Evolutionary conservation across 2,329 filamentous ascomycete genomes (phyloP).

Genomic region (Ophiognomonia clavigignenti-juglandacearum): DNA sequence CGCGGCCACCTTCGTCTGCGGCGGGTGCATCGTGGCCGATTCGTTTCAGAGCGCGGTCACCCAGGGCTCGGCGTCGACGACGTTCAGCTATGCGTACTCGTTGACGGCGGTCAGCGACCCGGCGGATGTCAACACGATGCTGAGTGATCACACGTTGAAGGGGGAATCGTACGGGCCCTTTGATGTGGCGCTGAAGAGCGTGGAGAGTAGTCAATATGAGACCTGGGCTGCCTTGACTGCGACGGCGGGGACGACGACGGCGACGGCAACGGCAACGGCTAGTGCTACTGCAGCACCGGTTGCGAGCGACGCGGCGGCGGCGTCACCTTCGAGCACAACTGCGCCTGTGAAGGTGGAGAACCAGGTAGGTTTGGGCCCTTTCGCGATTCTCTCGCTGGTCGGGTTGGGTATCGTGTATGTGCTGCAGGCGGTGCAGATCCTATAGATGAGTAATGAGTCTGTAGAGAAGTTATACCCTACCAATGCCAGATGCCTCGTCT

Average conservation of each 20-base stretch:
- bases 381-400: slow-evolving; percentile 1
- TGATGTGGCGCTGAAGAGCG: slow-evolving; percentile 9
- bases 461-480: neutral
- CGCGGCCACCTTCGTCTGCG: slow-evolving; percentile 50
- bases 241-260: slow-evolving; percentile 1
- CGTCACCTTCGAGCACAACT: neutral
- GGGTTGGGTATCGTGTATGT: slow-evolving; percentile 12
- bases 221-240: slow-evolving; percentile 11
- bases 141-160: slow-evolving; percentile 16
- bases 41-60: slow-evolving; percentile 9
- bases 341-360: neutral
- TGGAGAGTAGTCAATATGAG: slow-evolving; percentile 10
- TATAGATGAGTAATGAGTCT: slow-evolving; percentile 1
- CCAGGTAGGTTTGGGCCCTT: neutral
- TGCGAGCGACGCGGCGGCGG: neutral
- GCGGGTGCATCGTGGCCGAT: slow-evolving; percentile 34
- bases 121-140: slow-evolving; percentile 5
- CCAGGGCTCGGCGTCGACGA: slow-evolving; percentile 3
- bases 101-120: slow-evolving; percentile 13
- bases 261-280: neutral
- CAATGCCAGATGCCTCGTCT: neutral
- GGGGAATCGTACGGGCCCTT: slow-evolving; percentile 16
- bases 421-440: slow-evolving; percentile 12
- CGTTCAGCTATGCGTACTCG: slow-evolving; percentile 15
- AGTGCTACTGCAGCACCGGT: neutral